Conservation (phyloP, 176 grass and related monocot genomes). For the Musa beccarii region DNA sequence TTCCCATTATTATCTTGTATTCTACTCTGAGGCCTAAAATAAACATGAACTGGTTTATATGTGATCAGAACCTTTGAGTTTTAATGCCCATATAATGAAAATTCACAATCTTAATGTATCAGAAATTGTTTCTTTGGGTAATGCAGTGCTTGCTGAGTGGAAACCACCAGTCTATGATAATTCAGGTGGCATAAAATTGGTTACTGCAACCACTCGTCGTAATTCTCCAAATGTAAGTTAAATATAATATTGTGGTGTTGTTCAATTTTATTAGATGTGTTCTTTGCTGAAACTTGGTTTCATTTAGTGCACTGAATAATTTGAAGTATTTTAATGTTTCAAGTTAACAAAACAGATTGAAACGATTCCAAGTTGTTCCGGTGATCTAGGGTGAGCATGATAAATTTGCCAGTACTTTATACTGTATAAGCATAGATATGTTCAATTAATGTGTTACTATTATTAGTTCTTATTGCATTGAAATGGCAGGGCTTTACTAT, state of each 20-base stretch:
- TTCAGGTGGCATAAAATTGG: conserved; percentile 81
- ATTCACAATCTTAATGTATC: not conserved
- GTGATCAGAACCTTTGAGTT: not conserved
- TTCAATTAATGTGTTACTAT: no score
- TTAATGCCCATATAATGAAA: not conserved
- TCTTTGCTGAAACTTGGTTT: conserved; percentile 5
- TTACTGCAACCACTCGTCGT: conserved; percentile 85
- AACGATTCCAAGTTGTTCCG: no score
- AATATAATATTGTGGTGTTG: no score
- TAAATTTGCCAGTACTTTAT: no score
- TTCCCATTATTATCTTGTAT: not conserved
- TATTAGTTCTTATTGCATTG: no score
- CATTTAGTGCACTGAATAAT: not conserved
- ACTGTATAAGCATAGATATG: no score
- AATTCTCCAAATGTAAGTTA: conserved; percentile 93
- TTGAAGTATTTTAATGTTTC: no score
- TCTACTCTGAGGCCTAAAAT: not conserved
- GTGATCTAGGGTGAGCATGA: no score
- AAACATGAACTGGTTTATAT: not conserved
- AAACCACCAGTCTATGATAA: conserved; percentile 99
- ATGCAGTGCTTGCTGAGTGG: conserved; percentile 94
- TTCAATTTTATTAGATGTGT: not conserved
- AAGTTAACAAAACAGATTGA: no score
- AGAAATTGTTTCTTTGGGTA: conserved; percentile 9
- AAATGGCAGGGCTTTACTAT: no score